These are phyloP conservation scores for Kwoniella dendrophila DNA, from an alignment of 768 basidiomycete genomes.

Conservation along the genomic window DNA sequence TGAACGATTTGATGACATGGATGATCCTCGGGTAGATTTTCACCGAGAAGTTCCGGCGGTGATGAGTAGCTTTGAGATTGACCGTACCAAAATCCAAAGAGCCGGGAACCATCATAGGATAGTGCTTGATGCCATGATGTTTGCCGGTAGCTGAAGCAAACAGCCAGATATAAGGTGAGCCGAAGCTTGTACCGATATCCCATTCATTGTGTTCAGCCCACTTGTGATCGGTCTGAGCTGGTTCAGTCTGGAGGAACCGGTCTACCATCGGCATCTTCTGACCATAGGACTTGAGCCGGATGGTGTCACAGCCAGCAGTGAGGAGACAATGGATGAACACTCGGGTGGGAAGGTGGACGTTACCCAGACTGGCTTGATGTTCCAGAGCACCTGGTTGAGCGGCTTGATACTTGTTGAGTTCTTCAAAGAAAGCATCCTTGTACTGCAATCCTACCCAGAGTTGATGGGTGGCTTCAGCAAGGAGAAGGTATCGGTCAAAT, in stretches of 20 bases:
- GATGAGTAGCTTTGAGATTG: conserved; percentile 6
- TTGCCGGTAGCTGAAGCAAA: too few relatives aligned
- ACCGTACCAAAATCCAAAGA: too few relatives aligned
- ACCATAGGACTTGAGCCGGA: conserved; percentile 29
- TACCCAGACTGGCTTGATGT: conserved; percentile 23
- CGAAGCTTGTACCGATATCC: too few relatives aligned
- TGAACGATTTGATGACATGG: conserved; percentile 39
- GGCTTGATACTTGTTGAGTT: conserved; percentile 17
- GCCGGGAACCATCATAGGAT: too few relatives aligned
- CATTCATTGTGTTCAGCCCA: too few relatives aligned
- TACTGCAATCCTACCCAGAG: conserved; percentile 19
- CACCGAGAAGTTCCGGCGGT: conserved; percentile 10
- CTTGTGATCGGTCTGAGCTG: too few relatives aligned
- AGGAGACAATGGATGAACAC: conserved; percentile 29
- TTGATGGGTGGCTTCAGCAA: conserved; percentile 23
- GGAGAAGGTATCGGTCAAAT: conserved; percentile 17
- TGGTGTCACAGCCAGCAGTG: conserved; percentile 11
- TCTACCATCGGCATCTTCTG: conserved; percentile 25
- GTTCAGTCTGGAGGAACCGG: conserved; percentile 18
- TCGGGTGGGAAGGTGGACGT: conserved; percentile 10
- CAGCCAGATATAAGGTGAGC: too few relatives aligned
- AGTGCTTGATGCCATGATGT: too few relatives aligned
- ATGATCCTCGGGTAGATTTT: conserved; percentile 36
- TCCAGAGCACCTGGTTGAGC: conserved; percentile 14
- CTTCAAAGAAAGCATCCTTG: conserved; percentile 15